Evolutionary conservation across 2,329 filamentous ascomycete genomes (phyloP), one percentile per base, ranked within the genome.

Genomic region (Phoma herbarum): DNA sequence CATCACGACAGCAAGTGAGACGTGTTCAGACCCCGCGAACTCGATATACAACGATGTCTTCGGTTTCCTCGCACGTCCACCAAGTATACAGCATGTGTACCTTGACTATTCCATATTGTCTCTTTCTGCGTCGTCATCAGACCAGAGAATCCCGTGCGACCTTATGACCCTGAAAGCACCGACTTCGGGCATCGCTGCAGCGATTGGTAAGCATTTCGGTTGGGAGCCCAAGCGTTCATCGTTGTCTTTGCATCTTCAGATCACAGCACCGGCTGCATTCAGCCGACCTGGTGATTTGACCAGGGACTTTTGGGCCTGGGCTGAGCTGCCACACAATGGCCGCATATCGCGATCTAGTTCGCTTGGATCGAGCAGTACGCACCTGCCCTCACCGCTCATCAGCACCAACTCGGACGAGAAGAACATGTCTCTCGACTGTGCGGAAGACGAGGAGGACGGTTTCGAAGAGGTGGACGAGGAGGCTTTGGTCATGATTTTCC

Each of bases 251-350:
- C 67, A 67, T 25, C 58, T 68, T 47, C 56, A 61, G 18, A 59
- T 52, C 18, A 50, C 44, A 16, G 63, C 60, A 9, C 54, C 67
- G 6, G 66, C 60, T 26, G 59, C 57, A 4, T 74, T 72, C 52
- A 67, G 62, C 35, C 58, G 59, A 14, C 66, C 71, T 7, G 69
- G 70, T 11, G 70, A 74, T 46, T 52, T 73, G n/a, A 53, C 69
- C 9, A 61, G 64, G 20, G 71, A 73, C 20, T 71, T 71, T 37
- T 70, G 70, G 68, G 69, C 67, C 3, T 74, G 71, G 70, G 65
- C 70, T 9, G 71, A 72, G 48, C 51, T 70, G 6, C 59, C 60
- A n/a, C 29, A 52, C 10, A 33, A 51, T 7, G 58, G 57, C 33
- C 54, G 29, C 3, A 39, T 33, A 18, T 56, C 58, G 29, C 43